Conservation (phyloP, 495 filamentous ascomycete genomes). For the Durotheca rogersii region DNA sequence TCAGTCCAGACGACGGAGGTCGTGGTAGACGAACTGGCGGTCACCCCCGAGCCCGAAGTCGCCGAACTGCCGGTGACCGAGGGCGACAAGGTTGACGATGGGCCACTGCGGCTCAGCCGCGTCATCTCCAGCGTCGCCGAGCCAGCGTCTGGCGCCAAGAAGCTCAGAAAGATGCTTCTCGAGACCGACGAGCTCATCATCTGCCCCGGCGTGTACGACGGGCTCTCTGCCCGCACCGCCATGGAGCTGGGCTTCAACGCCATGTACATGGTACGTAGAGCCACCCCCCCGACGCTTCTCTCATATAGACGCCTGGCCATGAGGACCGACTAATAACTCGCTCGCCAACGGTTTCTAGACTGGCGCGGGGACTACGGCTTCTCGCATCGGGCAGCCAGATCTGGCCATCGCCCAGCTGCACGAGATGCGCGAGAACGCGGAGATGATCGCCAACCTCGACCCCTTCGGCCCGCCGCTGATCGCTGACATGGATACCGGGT, state of each 20-base stretch:
- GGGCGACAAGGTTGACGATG: slow-evolving; percentile 1
- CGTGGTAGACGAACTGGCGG: slow-evolving; percentile 4
- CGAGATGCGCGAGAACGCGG: slow-evolving; percentile 64
- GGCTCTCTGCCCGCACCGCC: slow-evolving; percentile 64
- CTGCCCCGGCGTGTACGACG: slow-evolving; percentile 70
- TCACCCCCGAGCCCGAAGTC: slow-evolving; percentile 3
- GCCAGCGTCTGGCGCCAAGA: slow-evolving; percentile 45
- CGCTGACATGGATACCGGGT: slow-evolving; percentile 66
- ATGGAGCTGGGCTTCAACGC: slow-evolving; percentile 60
- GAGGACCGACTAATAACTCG: too few relatives aligned
- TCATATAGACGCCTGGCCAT: too few relatives aligned
- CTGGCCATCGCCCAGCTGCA: slow-evolving; percentile 60
- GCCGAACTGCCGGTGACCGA: not conserved
- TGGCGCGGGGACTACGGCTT: slow-evolving; percentile 64
- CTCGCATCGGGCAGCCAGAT: slow-evolving; percentile 62
- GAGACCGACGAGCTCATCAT: slow-evolving; percentile 47
- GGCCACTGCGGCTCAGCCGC: slow-evolving; percentile 13
- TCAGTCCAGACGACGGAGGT: slow-evolving; percentile 18
- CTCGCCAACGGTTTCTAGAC: too few relatives aligned
- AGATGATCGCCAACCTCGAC: slow-evolving; percentile 66
- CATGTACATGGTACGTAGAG: slow-evolving; percentile 63
- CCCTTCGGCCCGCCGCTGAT: slow-evolving; percentile 59
- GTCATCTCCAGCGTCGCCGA: slow-evolving; percentile 25
- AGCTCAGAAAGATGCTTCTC: slow-evolving; percentile 48
- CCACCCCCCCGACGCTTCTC: not conserved